phyloP scores from a whole-genome alignment of 2,329 filamentous ascomycete species.

The Xylaria digitata region DNA sequence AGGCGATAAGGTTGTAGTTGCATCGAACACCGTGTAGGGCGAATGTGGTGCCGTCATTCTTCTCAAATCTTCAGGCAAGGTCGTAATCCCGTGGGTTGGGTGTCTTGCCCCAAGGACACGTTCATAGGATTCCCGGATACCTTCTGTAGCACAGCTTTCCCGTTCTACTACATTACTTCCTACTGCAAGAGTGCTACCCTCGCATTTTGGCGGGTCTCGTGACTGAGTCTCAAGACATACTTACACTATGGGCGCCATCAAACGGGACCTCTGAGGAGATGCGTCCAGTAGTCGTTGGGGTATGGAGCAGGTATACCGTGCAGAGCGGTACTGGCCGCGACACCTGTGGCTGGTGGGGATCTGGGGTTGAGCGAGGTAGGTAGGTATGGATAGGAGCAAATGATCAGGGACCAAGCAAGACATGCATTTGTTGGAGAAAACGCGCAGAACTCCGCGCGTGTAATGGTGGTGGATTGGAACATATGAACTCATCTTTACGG shows the following conservation, averaged over 20 bases:
- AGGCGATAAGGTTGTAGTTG: conserved; percentile 14
- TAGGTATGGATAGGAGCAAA: not conserved
- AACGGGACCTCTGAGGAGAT: not conserved
- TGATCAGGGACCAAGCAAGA: conserved; percentile 15
- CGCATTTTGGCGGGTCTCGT: conserved; percentile 28
- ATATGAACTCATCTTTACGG: conserved; percentile 31
- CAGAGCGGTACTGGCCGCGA: conserved; percentile 21
- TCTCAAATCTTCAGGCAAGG: conserved; percentile 3
- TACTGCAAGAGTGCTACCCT: conserved; percentile 15
- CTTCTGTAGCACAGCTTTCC: conserved; percentile 2
- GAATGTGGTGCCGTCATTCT: not conserved
- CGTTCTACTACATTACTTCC: not conserved
- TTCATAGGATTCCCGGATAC: too few species aligned
- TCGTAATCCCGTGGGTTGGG: conserved; percentile 34
- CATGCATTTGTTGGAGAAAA: conserved; percentile 23
- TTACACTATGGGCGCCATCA: conserved; percentile 5
- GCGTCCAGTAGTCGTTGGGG: not conserved
- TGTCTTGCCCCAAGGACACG: conserved; percentile 26
- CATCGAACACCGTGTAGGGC: conserved; percentile 10
- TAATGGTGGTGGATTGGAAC: conserved; percentile 6
- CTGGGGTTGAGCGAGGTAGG: conserved; percentile 12
- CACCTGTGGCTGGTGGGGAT: conserved; percentile 7
- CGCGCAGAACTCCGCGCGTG: not conserved
- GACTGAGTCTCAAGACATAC: conserved; percentile 32
- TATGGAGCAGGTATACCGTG: conserved; percentile 20